A percentile compares a stretch with the other conserved stretches of the same genome.
Conservation (phyloP, 73 alveolate species). For the Paramecium caudatum region DNA sequence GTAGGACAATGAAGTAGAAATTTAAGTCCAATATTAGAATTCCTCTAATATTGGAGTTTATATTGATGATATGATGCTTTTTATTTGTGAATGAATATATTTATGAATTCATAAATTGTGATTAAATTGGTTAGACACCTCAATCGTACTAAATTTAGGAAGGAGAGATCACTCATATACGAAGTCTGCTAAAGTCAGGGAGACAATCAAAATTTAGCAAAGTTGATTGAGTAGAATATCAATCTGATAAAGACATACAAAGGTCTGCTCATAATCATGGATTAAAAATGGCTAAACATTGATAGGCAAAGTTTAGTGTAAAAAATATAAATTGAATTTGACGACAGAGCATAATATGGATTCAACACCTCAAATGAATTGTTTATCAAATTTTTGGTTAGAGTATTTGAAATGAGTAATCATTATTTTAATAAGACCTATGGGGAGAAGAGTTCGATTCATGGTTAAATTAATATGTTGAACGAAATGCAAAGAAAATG, state of each 20-base stretch:
- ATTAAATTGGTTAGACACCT: neutral
- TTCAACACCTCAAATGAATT: constrained; percentile 33
- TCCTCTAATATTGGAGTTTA: neutral
- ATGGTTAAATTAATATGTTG: neutral
- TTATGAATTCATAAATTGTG: neutral
- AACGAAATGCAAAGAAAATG: neutral
- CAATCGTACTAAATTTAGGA: constrained; percentile 8
- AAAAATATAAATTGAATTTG: neutral
- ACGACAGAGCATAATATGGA: constrained; percentile 25
- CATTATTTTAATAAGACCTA: neutral
- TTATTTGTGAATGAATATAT: constrained; percentile 1
- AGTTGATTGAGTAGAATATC: neutral
- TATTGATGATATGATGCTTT: neutral
- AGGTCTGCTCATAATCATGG: neutral
- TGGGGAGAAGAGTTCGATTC: neutral
- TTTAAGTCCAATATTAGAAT: no score
- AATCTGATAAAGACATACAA: neutral
- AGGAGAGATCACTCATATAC: neutral
- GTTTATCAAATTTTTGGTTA: neutral
- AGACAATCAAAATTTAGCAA: neutral
- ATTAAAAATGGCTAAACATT: neutral
- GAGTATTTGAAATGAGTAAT: constrained; percentile 7
- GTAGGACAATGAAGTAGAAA: no score
- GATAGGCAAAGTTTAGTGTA: neutral
- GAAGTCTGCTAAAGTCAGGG: neutral